A percentile compares a stretch with the other conserved stretches of the same genome.
phyloP scores from a whole-genome alignment of 2,329 filamentous ascomycete genomes.

The Dactylellina parvicollis region DNA sequence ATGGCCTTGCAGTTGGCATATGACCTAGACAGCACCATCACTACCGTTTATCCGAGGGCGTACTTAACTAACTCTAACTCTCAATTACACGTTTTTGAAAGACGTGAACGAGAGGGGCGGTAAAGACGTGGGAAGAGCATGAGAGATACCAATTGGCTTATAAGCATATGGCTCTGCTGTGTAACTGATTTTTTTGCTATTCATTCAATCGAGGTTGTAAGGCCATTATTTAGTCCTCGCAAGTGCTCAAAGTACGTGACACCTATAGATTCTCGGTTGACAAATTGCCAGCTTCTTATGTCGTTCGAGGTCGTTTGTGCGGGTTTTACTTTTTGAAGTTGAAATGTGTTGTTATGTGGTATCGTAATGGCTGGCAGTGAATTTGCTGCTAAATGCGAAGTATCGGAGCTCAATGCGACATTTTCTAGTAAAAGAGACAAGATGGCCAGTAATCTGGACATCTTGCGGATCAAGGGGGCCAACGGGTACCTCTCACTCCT shows the following conservation, averaged over 20 bases:
- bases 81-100: constrained; percentile 23
- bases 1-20: background rate
- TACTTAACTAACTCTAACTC: background rate
- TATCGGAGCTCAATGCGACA: constrained; percentile 42
- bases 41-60: background rate
- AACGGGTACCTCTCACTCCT: background rate
- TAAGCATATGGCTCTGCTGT: background rate
- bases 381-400: constrained; percentile 44
- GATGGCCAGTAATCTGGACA: background rate
- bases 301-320: constrained; percentile 34
- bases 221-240: constrained; percentile 17
- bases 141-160: constrained; percentile 3
- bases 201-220: constrained; percentile 6
- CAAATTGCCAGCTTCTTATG: background rate
- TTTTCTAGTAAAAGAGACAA: constrained; percentile 16
- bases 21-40: constrained; percentile 1
- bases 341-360: constrained; percentile 47
- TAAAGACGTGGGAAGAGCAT: constrained; percentile 34
- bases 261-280: constrained; percentile 2
- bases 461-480: background rate
- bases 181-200: background rate
- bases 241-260: constrained; percentile 47
- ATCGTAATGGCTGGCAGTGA: constrained; percentile 8
- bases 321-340: background rate
- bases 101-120: constrained; percentile 12